A percentile compares a stretch with the other conserved stretches of the same genome.
Conservation (phyloP, 1,284 basidiomycete species). For the Vanrija humicola region DNA sequence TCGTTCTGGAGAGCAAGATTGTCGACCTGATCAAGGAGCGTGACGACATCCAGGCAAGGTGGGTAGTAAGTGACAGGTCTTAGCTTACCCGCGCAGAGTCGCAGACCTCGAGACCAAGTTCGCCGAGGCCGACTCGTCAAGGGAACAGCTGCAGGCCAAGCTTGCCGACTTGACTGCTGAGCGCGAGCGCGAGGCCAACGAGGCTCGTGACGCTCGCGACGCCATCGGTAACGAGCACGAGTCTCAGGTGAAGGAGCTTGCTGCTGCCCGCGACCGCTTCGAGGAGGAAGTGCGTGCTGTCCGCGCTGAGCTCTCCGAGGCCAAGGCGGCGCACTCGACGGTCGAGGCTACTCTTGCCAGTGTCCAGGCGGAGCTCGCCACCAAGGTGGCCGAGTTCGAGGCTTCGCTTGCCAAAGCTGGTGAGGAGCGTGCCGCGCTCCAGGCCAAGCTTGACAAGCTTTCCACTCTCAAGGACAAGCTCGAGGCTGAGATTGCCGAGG, state of each 20-base stretch:
- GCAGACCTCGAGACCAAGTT: neutral
- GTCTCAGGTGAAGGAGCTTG: slow-evolving; percentile 16
- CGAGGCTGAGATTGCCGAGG: slow-evolving; percentile 21
- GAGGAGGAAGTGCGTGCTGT: slow-evolving; percentile 16
- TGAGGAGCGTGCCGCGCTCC: slow-evolving; percentile 12
- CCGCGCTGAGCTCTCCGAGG: slow-evolving; percentile 3
- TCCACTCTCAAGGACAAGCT: slow-evolving; percentile 15
- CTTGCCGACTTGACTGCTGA: slow-evolving; percentile 10
- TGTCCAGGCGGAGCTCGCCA: slow-evolving; percentile 12
- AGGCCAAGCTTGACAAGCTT: slow-evolving; percentile 22
- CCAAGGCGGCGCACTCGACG: slow-evolving; percentile 3
- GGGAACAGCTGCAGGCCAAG: slow-evolving; percentile 1
- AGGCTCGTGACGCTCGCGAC: slow-evolving; percentile 2
- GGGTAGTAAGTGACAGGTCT: neutral
- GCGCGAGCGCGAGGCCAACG: slow-evolving; percentile 8
- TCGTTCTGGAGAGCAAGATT: slow-evolving; percentile 20
- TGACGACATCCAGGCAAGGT: slow-evolving; percentile 28
- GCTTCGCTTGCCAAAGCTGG: slow-evolving; percentile 3
- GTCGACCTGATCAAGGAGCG: slow-evolving; percentile 15
- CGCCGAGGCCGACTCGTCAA: neutral
- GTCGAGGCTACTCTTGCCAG: slow-evolving; percentile 8
- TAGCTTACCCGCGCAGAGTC: no score
- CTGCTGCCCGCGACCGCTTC: slow-evolving; percentile 13
- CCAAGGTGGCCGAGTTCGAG: slow-evolving; percentile 12
- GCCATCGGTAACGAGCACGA: slow-evolving; percentile 5